phyloP scores from a whole-genome alignment of 495 filamentous ascomycete species.

The Pseudomonodictys pantanalensis region DNA sequence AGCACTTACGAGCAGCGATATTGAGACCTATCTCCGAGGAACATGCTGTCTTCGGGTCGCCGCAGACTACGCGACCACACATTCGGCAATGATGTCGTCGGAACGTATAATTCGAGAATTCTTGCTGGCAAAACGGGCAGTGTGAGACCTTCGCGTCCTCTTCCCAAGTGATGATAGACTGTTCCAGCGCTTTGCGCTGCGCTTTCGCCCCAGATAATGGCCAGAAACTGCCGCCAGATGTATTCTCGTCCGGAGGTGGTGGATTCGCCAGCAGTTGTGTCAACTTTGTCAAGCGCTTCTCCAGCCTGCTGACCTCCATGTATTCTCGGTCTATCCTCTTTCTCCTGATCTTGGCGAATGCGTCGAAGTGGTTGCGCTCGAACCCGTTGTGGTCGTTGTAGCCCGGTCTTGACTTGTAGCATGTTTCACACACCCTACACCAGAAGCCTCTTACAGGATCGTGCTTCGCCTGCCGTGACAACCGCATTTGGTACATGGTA shows the following conservation, averaged over 20 bases:
- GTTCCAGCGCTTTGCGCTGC: slow-evolving; percentile 77
- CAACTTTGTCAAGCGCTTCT: slow-evolving; percentile 86
- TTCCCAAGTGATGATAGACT: slow-evolving; percentile 91
- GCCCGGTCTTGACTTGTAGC: slow-evolving; percentile 91
- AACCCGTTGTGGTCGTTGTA: slow-evolving; percentile 84
- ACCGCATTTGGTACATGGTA: slow-evolving; percentile 99
- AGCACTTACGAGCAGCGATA: slow-evolving; percentile 62
- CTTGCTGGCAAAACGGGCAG: slow-evolving; percentile 93
- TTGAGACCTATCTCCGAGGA: slow-evolving; percentile 79
- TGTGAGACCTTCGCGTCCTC: slow-evolving; percentile 76
- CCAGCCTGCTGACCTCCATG: slow-evolving; percentile 81
- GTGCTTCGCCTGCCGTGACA: slow-evolving; percentile 83
- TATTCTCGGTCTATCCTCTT: slow-evolving; percentile 78
- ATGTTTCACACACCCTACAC: slow-evolving; percentile 95
- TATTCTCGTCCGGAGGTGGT: slow-evolving; percentile 57
- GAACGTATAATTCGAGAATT: slow-evolving; percentile 85
- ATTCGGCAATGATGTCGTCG: slow-evolving; percentile 91
- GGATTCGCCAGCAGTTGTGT: slow-evolving; percentile 76
- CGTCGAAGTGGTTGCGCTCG: slow-evolving; percentile 63
- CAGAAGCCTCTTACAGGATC: slow-evolving; percentile 90
- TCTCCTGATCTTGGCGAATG: slow-evolving; percentile 65
- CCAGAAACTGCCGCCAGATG: slow-evolving; percentile 53
- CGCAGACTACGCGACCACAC: slow-evolving; percentile 90
- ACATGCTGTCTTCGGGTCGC: slow-evolving; percentile 76
- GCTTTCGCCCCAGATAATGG: slow-evolving; percentile 56